phyloP scores from a whole-genome alignment of 352 stramenopile species.

The Phytopythium ostracodes region DNA sequence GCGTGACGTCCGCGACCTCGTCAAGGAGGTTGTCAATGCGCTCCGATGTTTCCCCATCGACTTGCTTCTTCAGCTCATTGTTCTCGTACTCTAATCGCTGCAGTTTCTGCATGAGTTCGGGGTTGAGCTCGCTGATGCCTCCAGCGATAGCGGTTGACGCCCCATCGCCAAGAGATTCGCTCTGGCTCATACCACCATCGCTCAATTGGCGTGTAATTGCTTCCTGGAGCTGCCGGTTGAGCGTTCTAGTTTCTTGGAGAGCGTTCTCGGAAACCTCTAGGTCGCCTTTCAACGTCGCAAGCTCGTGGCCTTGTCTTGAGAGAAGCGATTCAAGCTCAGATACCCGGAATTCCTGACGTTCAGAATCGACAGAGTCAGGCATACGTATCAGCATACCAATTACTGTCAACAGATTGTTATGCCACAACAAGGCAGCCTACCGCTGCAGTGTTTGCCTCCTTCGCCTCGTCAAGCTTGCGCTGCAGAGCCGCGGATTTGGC shows the following conservation, averaged over 20 bases:
- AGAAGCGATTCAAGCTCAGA: conserved; percentile 49
- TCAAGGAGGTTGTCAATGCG: conserved; percentile 54
- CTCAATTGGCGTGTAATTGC: conserved; percentile 21
- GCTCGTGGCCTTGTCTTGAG: conserved; percentile 25
- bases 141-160: conserved; percentile 11
- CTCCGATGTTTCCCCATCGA: conserved; percentile 48
- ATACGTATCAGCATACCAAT: not conserved
- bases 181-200: not conserved
- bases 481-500: conserved; percentile 44
- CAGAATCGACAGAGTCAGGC: not conserved
- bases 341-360: conserved; percentile 50
- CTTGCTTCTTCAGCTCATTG: conserved; percentile 33
- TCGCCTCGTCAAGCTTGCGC: conserved; percentile 62
- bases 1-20: conserved; percentile 44
- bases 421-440: conserved; percentile 16
- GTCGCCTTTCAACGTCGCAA: conserved; percentile 18
- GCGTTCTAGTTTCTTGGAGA: conserved; percentile 29
- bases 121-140: conserved; percentile 63
- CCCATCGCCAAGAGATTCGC: not conserved
- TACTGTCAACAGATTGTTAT: conserved; percentile 2
- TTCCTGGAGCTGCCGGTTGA: conserved; percentile 57
- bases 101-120: conserved; percentile 63
- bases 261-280: conserved; percentile 24
- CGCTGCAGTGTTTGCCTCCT: conserved; percentile 57
- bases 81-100: conserved; percentile 60